Conservation (phyloP, 1,284 basidiomycete genomes). For the Mycena citricolor region DNA sequence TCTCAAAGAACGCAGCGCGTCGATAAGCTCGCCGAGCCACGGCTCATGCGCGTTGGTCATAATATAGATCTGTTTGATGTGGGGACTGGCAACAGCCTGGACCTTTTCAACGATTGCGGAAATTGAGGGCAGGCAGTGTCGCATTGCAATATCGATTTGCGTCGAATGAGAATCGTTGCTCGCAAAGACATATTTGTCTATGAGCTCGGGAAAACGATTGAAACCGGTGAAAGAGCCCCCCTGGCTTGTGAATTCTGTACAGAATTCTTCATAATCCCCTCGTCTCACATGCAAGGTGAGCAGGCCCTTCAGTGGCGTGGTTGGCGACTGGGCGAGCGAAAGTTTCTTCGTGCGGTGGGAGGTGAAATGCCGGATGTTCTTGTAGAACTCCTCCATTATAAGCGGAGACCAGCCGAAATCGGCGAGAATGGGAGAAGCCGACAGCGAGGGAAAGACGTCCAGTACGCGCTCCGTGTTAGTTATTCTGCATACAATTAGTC, state of each 20-base stretch:
- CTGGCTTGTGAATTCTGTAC: conserved; percentile 28
- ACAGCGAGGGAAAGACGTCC: conserved; percentile 42
- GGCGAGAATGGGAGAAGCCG: conserved; percentile 44
- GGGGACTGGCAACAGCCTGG: conserved; percentile 21
- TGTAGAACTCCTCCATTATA: conserved; percentile 36
- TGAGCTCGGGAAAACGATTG: conserved; percentile 43
- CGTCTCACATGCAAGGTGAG: conserved; percentile 52
- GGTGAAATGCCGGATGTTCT: conserved; percentile 37
- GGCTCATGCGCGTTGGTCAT: conserved; percentile 54
- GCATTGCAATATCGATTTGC: conserved; percentile 14
- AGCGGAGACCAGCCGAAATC: conserved; percentile 49
- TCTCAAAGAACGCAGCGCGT: conserved; percentile 40
- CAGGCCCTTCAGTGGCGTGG: conserved; percentile 32
- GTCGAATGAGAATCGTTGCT: conserved; percentile 29
- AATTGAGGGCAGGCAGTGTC: conserved; percentile 49
- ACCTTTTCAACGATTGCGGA: conserved; percentile 45
- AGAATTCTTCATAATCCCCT: conserved; percentile 42
- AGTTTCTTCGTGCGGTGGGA: background rate
- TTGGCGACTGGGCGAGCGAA: background rate
- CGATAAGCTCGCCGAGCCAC: conserved; percentile 49
- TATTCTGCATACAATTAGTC: background rate
- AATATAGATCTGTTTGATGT: conserved; percentile 42
- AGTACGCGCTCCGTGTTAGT: conserved; percentile 37
- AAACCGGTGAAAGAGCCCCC: conserved; percentile 42
- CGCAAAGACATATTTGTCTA: conserved; percentile 38